Conservation (phyloP, 176 grass and related monocot genomes). For the Tillandsia fasciculata region DNA sequence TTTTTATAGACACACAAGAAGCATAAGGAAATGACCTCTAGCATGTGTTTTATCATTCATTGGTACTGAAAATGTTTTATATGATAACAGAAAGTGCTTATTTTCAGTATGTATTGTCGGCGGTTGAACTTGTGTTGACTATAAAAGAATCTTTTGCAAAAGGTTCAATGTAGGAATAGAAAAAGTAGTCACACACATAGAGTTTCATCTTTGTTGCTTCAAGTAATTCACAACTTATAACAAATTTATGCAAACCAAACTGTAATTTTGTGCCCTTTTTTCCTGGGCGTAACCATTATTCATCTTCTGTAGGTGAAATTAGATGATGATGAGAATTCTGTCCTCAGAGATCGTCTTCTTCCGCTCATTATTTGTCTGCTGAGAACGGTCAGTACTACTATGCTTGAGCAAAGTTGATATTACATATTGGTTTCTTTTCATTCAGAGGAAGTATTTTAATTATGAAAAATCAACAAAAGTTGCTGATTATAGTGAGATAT, state of each 20-base stretch:
- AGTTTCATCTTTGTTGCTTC: no score
- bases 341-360: slow-evolving; percentile 75
- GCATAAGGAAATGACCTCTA: no score
- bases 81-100: no score
- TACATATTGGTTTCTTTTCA: not conserved
- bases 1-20: no score
- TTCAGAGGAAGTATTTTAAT: not conserved
- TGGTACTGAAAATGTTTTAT: no score
- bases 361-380: slow-evolving; percentile 89
- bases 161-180: no score
- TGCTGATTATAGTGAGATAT: not conserved
- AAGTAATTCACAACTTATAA: no score
- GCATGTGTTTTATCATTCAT: no score
- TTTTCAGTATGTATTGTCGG: no score
- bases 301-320: slow-evolving; percentile 40
- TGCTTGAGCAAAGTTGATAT: slow-evolving; percentile 24
- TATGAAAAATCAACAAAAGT: not conserved
- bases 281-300: slow-evolving; percentile 8
- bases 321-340: slow-evolving; percentile 60
- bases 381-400: slow-evolving; percentile 61
- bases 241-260: not conserved
- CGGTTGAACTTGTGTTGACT: no score
- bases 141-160: no score
- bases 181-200: no score
- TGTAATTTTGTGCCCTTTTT: not conserved